Evolutionary conservation across 352 stramenopile genomes (phyloP).

Genomic region (Thalassiosira mediterranea): DNA sequence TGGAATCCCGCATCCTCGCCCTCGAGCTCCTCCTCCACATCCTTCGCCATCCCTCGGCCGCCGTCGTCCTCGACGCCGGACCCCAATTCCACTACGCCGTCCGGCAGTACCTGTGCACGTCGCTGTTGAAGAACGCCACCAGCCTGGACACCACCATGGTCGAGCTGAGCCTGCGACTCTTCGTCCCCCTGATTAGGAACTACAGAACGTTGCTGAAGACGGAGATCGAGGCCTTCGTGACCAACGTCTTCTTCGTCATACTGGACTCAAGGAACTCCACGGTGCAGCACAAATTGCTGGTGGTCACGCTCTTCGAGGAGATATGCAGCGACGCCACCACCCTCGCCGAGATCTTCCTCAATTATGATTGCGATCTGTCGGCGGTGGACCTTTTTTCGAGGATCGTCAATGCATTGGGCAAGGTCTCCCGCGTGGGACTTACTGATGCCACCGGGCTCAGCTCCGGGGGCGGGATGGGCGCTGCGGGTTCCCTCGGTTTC

Average conservation of each 20-base stretch:
- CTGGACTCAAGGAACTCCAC: constrained; percentile 96
- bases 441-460: constrained; percentile 30
- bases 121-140: constrained; percentile 97
- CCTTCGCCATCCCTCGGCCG: constrained; percentile 83
- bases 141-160: constrained; percentile 95
- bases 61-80: constrained; percentile 84
- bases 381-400: constrained; percentile 95
- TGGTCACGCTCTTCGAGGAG: constrained; percentile 94
- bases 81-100: constrained; percentile 96
- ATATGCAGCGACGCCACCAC: constrained; percentile 94
- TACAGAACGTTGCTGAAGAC: constrained; percentile 92
- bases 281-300: constrained; percentile 95
- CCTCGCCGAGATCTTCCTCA: constrained; percentile 98
- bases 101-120: constrained; percentile 95
- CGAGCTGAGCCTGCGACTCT: constrained; percentile 95
- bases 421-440: constrained; percentile 90
- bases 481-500: constrained; percentile 37
- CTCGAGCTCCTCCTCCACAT: constrained; percentile 96
- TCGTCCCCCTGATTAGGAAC: constrained; percentile 91
- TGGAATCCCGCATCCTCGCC: constrained; percentile 93
- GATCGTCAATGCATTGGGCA: constrained; percentile 95
- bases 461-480: constrained; percentile 13
- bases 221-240: constrained; percentile 99
- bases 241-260: constrained; percentile 97
- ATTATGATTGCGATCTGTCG: constrained; percentile 99